Conservation (phyloP, 345 rosid species). For the Dovyalis caffra region DNA sequence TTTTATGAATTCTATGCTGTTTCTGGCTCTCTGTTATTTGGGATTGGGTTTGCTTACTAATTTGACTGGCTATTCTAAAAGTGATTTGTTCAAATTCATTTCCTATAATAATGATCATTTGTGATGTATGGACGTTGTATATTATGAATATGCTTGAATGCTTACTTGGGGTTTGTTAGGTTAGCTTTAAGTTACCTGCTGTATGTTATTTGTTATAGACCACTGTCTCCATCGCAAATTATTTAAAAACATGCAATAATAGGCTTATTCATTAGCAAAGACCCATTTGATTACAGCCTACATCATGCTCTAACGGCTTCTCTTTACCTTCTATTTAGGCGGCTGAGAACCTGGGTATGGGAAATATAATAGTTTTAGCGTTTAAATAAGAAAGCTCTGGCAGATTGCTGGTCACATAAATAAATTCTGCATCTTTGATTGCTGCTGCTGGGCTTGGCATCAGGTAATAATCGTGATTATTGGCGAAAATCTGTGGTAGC, state of each 20-base stretch:
- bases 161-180: not conserved
- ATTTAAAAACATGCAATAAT: not conserved
- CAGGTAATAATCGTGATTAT: not conserved
- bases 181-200: not conserved
- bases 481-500: too few relatives aligned
- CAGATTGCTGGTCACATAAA: not conserved
- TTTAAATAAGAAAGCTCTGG: not conserved
- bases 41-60: not conserved
- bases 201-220: not conserved
- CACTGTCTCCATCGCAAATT: not conserved
- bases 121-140: not conserved
- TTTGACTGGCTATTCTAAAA: not conserved
- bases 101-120: not conserved
- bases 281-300: not conserved
- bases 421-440: not conserved
- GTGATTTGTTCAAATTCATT: not conserved
- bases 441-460: not conserved
- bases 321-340: not conserved
- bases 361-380: not conserved
- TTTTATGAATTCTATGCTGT: conserved; percentile 7
- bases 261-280: not conserved
- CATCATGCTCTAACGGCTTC: not conserved
- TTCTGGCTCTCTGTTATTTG: conserved; percentile 1
- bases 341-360: not conserved
- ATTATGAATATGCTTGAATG: not conserved